Conservation (phyloP, 75 land plant species). For the Pseudotsuga menziesii region DNA sequence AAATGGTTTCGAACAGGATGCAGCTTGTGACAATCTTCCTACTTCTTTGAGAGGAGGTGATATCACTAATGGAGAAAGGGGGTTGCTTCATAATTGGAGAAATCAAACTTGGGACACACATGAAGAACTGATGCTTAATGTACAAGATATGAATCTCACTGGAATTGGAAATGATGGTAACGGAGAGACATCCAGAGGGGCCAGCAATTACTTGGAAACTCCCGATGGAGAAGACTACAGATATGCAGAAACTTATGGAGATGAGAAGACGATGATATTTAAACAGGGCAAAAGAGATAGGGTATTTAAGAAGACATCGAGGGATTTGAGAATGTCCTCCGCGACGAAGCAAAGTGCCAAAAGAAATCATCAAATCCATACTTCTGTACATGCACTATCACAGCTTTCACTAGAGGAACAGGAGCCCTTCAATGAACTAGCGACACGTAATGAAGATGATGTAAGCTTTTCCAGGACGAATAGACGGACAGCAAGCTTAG, state of each 20-base stretch:
- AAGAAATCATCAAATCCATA: not conserved
- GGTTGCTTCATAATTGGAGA: not conserved
- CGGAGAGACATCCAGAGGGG: constrained; percentile 1
- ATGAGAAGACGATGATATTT: not conserved
- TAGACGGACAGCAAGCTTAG: constrained; percentile 2
- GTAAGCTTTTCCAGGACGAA: not conserved
- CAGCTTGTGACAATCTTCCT: not conserved
- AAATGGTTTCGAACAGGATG: constrained; percentile 5
- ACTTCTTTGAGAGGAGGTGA: not conserved
- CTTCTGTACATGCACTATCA: constrained; percentile 8
- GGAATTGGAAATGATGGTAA: constrained; percentile 45
- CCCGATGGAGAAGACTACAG: not conserved
- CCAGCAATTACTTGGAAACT: not conserved
- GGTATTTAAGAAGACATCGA: not conserved
- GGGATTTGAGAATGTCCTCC: not conserved
- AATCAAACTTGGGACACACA: not conserved
- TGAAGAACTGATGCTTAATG: no score
- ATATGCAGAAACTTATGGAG: not conserved
- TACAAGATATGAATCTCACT: constrained; percentile 13
- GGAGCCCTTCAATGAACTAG: constrained; percentile 19
- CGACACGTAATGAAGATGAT: constrained; percentile 13
- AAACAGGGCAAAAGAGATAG: not conserved
- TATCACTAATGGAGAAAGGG: not conserved
- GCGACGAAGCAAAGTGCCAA: not conserved
- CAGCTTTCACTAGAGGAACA: constrained; percentile 5